These are phyloP conservation scores for Sporothrix schenckii DNA, from an alignment of 2,329 filamentous ascomycete species.

Conservation along the genomic window DNA sequence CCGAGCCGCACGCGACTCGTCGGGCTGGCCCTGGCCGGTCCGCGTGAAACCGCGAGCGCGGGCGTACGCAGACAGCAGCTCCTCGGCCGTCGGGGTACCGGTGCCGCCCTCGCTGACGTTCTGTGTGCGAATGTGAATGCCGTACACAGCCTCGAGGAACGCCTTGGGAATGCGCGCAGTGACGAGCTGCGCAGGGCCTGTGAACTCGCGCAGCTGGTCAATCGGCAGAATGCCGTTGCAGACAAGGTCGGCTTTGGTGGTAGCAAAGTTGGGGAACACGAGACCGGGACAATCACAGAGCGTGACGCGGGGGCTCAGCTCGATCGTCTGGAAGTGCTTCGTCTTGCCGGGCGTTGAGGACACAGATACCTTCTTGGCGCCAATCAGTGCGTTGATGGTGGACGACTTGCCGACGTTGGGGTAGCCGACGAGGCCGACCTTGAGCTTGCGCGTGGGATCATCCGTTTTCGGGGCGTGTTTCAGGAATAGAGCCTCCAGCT, in stretches of 20 bases:
- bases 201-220: constrained; percentile 92
- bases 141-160: constrained; percentile 92
- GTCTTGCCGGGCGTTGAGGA: constrained; percentile 97
- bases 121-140: constrained; percentile 80
- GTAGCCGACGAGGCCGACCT: constrained; percentile 94
- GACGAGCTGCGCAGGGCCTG: constrained; percentile 80
- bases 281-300: constrained; percentile 98
- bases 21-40: constrained; percentile 84
- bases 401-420: constrained; percentile 99
- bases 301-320: constrained; percentile 84
- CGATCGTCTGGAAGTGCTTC: constrained; percentile 98
- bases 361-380: constrained; percentile 97
- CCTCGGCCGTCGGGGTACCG: constrained; percentile 79
- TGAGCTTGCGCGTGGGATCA: constrained; percentile 66
- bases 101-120: constrained; percentile 91
- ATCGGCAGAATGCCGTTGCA: constrained; percentile 95
- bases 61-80: constrained; percentile 84
- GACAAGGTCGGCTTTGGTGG: constrained; percentile 93
- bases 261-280: constrained; percentile 97
- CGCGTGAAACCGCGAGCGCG: constrained; percentile 88
- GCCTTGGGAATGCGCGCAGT: constrained; percentile 80
- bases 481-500: constrained; percentile 87
- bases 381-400: constrained; percentile 98
- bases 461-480: constrained; percentile 62
- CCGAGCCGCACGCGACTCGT: constrained; percentile 88